Percentiles rank a stretch among this genome's conserved stretches.
Evolutionary conservation across 768 basidiomycete species (phyloP).

Genomic region (Lactarius vividus): DNA sequence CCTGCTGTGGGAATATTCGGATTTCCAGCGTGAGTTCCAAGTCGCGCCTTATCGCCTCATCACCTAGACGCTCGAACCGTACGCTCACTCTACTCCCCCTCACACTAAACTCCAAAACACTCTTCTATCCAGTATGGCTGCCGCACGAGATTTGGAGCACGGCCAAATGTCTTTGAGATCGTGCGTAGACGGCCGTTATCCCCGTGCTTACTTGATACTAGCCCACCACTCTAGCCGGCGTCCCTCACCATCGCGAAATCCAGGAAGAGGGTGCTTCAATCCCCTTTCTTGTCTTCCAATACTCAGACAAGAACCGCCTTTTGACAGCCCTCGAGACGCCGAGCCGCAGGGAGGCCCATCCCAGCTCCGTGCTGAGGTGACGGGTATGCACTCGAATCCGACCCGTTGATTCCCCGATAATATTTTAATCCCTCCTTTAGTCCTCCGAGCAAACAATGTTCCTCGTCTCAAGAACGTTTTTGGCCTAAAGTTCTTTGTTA

Average conservation of each 20-base stretch:
- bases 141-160: background rate
- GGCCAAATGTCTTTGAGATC: background rate
- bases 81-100: too few relatives aligned
- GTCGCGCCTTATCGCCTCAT: too few relatives aligned
- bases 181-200: background rate
- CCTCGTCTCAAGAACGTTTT: background rate
- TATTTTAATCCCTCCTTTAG: background rate
- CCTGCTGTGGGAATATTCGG: too few relatives aligned
- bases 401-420: background rate
- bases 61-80: too few relatives aligned
- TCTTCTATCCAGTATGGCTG: background rate
- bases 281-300: background rate
- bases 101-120: too few relatives aligned
- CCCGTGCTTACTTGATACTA: background rate
- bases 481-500: background rate
- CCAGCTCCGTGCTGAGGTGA: background rate
- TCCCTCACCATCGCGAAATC: background rate
- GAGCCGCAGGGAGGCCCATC: background rate
- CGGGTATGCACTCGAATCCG: background rate
- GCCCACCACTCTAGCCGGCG: background rate
- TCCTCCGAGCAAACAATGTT: background rate
- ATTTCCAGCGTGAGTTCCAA: too few relatives aligned
- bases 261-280: background rate
- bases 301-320: background rate
- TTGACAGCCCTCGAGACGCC: background rate